A percentile compares a stretch with the other conserved stretches of the same genome.
These are phyloP conservation scores for Aspergillus heteromorphus DNA, from an alignment of 495 filamentous ascomycete genomes.

Conservation along the genomic window DNA sequence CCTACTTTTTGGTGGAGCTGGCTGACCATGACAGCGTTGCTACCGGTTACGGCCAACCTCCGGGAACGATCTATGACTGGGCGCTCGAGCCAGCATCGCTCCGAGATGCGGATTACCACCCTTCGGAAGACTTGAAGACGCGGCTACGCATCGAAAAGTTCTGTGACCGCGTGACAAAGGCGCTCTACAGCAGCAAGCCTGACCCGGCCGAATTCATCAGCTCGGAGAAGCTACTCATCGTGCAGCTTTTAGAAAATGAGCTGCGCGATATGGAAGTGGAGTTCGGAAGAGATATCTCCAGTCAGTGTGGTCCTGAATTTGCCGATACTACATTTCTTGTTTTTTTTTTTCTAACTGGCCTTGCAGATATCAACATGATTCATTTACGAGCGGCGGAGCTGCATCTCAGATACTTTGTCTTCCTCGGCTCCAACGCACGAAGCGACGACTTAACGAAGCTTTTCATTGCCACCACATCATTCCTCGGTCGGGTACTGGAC, in stretches of 20 bases:
- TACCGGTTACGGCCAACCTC: slow-evolving; percentile 86
- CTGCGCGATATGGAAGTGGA: slow-evolving; percentile 49
- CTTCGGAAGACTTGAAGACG: slow-evolving; percentile 61
- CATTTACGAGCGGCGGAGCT: slow-evolving; percentile 43
- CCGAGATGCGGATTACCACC: slow-evolving; percentile 56
- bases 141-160: slow-evolving; percentile 81
- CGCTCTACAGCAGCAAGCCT: slow-evolving; percentile 76
- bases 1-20: slow-evolving; percentile 12
- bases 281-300: slow-evolving; percentile 40
- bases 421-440: slow-evolving; percentile 53
- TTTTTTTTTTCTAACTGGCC: slow-evolving; percentile 49
- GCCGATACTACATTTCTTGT: slow-evolving; percentile 58
- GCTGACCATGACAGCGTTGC: slow-evolving; percentile 53
- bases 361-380: slow-evolving; percentile 55
- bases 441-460: slow-evolving; percentile 65
- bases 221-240: slow-evolving; percentile 64
- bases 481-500: slow-evolving; percentile 42
- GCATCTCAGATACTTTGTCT: slow-evolving; percentile 43
- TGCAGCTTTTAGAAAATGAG: slow-evolving; percentile 49
- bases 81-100: slow-evolving; percentile 64
- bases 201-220: slow-evolving; percentile 71
- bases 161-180: slow-evolving; percentile 78
- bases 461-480: slow-evolving; percentile 54
- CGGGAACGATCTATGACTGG: slow-evolving; percentile 82
- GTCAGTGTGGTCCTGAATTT: no score